phyloP scores from a whole-genome alignment of 805 yeast genomes.

The Myxozyma kluyveri region DNA sequence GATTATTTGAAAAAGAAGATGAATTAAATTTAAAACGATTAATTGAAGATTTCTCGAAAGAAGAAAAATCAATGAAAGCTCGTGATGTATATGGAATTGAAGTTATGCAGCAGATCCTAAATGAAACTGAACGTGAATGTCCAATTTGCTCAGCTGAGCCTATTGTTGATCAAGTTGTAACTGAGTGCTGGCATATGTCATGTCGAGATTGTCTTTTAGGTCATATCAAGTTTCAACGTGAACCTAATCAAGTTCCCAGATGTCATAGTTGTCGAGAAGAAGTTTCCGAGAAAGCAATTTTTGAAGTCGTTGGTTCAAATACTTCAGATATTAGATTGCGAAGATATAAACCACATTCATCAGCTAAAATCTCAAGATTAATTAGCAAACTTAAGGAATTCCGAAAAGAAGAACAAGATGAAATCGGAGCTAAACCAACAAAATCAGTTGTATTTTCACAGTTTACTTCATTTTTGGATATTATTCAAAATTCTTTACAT shows the following conservation, averaged over 20 bases:
- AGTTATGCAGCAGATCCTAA: constrained; percentile 34
- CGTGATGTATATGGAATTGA: constrained; percentile 29
- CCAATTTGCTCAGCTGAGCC: constrained; percentile 78
- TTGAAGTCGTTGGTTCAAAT: constrained; percentile 41
- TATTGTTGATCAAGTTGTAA: constrained; percentile 53
- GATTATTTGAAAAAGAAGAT: constrained; percentile 27
- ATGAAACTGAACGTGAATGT: constrained; percentile 60
- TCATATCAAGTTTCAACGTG: constrained; percentile 66
- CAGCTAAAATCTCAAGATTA: constrained; percentile 73
- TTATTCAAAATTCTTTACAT: constrained; percentile 61
- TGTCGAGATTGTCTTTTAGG: constrained; percentile 72
- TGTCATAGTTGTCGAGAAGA: constrained; percentile 77
- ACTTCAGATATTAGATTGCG: constrained; percentile 33
- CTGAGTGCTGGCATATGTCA: constrained; percentile 78
- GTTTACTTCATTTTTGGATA: constrained; percentile 76
- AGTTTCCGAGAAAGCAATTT: constrained; percentile 51
- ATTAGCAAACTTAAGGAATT: constrained; percentile 55
- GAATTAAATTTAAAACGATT: constrained; percentile 31
- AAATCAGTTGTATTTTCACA: constrained; percentile 89
- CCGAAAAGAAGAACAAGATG: constrained; percentile 54
- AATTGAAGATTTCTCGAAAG: constrained; percentile 18
- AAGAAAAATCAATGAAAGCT: constrained; percentile 19
- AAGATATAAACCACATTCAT: constrained; percentile 43
- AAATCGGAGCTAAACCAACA: no score
- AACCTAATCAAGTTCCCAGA: constrained; percentile 45